phyloP scores from a whole-genome alignment of 441 rosid species.

The Jatropha multifida region DNA sequence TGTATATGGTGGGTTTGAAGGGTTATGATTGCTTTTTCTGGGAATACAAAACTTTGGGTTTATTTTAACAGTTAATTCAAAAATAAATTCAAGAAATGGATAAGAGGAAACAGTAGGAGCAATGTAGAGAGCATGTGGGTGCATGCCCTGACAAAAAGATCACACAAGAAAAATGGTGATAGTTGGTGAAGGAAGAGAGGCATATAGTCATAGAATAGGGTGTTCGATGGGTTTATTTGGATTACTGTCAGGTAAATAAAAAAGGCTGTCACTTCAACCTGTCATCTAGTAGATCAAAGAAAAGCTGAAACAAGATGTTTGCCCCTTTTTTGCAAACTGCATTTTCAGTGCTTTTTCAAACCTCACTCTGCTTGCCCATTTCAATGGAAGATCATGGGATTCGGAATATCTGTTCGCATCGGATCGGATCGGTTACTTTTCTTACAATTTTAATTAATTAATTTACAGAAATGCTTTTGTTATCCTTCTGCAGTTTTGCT shows the following conservation, averaged over 20 bases:
- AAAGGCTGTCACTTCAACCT: background rate
- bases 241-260: too few species aligned
- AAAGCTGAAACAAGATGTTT: background rate
- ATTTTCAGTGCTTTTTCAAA: background rate
- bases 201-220: background rate
- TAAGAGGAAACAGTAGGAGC: too few species aligned
- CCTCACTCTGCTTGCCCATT: slow-evolving; percentile 1
- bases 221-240: background rate
- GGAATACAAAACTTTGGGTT: too few species aligned
- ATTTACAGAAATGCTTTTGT: too few species aligned
- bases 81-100: too few species aligned
- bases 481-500: too few species aligned
- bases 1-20: background rate
- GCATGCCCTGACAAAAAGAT: background rate
- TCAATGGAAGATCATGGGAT: background rate
- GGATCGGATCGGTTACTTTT: background rate
- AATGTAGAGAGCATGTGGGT: background rate
- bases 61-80: too few species aligned
- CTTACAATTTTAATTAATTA: too few species aligned
- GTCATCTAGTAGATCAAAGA: background rate
- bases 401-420: background rate
- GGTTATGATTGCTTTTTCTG: background rate
- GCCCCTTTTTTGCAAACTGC: background rate
- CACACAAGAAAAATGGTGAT: background rate
- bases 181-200: slow-evolving; percentile 1